Evolutionary conservation across 2,329 filamentous ascomycete species (phyloP), one percentile per base, ranked within the genome.

Genomic region (Penicillium sclerotiorum): DNA sequence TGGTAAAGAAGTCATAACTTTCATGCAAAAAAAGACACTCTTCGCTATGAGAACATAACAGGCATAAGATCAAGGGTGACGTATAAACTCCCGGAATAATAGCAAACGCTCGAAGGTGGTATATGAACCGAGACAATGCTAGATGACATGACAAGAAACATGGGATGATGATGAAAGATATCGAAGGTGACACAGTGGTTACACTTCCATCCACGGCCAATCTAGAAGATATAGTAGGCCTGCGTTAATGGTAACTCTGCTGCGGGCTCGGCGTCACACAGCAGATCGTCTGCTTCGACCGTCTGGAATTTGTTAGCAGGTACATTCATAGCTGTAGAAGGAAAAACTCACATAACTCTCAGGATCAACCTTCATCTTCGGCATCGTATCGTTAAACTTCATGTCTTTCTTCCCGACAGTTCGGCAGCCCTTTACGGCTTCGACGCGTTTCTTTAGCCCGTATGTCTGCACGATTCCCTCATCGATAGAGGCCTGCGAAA

Each of bases 311-410:
- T n/a, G n/a, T n/a, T n/a, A n/a, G n/a, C n/a, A n/a, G n/a, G n/a
- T n/a, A n/a, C n/a, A n/a, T n/a, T n/a, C n/a, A n/a, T n/a, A n/a
- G n/a, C n/a, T n/a, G n/a, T n/a, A n/a, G n/a, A n/a, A n/a, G n/a
- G n/a, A 18, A 43, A 22, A 36, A 75, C 77, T 74, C 60, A 80
- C 75, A 75, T 96, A 97, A 64, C 82, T 86, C 79, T 97, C 93
- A 5, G 93, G 89, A 70, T 97, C 92, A 52, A 97, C 92, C 62
- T 78, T 85, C 89, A 97, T 96, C 74, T 80, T 84, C 12, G 93
- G 93, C 83, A 84, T 90, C 47, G 73, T 73, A 64, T 90, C 85
- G 70, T 96, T 96, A 71, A 84, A 92, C 66, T 90, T 91, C 91
- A 96, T 96, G 71, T 96, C 89, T 61, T 73, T 79, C 80, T 96